Base-by-base conservation (phyloP, 208 protist genomes). In the Crithidia expoeki region DNA sequence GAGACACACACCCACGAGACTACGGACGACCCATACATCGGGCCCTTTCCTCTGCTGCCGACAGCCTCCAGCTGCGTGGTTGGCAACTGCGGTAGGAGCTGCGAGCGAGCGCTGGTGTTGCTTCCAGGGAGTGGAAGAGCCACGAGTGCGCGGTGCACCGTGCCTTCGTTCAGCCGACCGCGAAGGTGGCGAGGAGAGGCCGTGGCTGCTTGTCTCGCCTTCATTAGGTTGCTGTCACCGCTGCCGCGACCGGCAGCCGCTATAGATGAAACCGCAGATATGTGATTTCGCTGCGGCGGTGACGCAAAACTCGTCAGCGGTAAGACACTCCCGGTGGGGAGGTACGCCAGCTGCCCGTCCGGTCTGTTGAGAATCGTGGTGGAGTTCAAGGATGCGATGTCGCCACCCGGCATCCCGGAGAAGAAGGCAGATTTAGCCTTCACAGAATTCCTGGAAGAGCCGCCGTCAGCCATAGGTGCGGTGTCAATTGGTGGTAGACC, bases 101-200 rank as follows among this genome's bases (percentile, higher is more conserved):
- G 56, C 3, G n/a, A n/a, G 23, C 58, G 58, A 12, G 28, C 36
- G 12, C 25, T 25, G 9, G 53, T 16, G 28, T 30, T 2, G 6
- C 28, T 16, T 1, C 14, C 28, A 7, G 28, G 2, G 23, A n/a
- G n/a, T n/a, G 28, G 27, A 11, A 36, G 19, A 14, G 36, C 28
- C 12, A 10, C 7, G 14, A 23, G 53, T 1, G 53, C 21, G 28
- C 76, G 68, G 36, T 83, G 76, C 16, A 83, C 47, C n/a, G 81
- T 83, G 27, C 76, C 81, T 30, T 83, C 76, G 57, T 56, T 80
- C 32, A 86, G 65, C 9, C 72, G 76, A 2, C 81, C 81, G 21
- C 67, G 62, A 28, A 86, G 72, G n/a, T 60, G 56, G 21, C 64
- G 63, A 4, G 69, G 44, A 2, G 62, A 38, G 16, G 40, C 14